A percentile compares a stretch with the other conserved stretches of the same genome.
These are phyloP conservation scores for Yamadazyma atlantica DNA, from an alignment of 1,139 yeast genomes.

Conservation along the genomic window DNA sequence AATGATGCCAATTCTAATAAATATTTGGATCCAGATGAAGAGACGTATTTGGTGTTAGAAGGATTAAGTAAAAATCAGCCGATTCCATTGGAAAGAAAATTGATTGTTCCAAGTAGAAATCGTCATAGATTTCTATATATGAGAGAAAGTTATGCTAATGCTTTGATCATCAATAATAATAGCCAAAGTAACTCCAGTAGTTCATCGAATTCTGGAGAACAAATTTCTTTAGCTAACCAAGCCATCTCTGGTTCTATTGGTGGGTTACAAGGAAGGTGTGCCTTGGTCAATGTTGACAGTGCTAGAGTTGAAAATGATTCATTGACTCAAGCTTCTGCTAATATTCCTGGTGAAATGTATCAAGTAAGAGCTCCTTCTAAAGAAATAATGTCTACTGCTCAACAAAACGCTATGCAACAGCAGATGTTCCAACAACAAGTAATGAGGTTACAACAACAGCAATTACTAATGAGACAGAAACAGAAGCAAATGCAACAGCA, in stretches of 20 bases:
- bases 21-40: conserved; percentile 76
- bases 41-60: conserved; percentile 86
- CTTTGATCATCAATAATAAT: conserved; percentile 42
- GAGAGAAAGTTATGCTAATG: conserved; percentile 78
- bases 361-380: conserved; percentile 67
- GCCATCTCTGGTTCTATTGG: conserved; percentile 61
- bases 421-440: conserved; percentile 52
- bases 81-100: conserved; percentile 77
- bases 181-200: conserved; percentile 17
- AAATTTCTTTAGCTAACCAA: conserved; percentile 45
- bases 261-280: conserved; percentile 74
- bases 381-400: conserved; percentile 45
- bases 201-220: conserved; percentile 27
- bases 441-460: conserved; percentile 44
- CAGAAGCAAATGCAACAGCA: conserved; percentile 34
- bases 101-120: conserved; percentile 66
- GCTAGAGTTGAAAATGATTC: conserved; percentile 24
- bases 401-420: conserved; percentile 45
- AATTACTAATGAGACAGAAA: conserved; percentile 26
- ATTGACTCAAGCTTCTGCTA: conserved; percentile 50
- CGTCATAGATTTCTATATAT: conserved; percentile 75
- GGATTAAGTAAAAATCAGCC: conserved; percentile 85
- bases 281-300: conserved; percentile 64
- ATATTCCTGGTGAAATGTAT: conserved; percentile 51
- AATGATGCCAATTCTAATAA: conserved; percentile 24